Evolutionary conservation across 2,329 filamentous ascomycete species (phyloP), one percentile per base, ranked within the genome.

Genomic region (Aspergillus jensenii): DNA sequence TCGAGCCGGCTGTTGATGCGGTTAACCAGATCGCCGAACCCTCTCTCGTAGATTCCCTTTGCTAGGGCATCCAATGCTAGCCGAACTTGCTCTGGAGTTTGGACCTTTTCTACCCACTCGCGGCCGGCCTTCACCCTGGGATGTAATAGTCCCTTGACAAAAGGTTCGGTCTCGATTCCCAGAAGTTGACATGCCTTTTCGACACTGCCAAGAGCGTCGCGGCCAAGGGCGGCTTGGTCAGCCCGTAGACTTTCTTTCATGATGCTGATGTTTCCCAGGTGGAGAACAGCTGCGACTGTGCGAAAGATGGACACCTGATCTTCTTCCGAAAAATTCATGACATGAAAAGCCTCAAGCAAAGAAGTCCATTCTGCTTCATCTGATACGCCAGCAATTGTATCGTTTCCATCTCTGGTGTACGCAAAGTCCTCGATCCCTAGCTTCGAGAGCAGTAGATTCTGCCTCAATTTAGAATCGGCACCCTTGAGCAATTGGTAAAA

Each of bases 21-120:
- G 49, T 85, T 86, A 3, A 99, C 96, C 3, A 99, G 84, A 65
- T 97, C 90, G 27, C 95, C 93, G 68, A 99, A 99, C 0, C 90
- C 90, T 59, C 96, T 90, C 74, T 99, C 95, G 72, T 99, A 99
- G 65, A 99, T 96, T 76, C 95, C 95, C 76, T 99, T 99, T 7
- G 95, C 87, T 15, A 99, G 82, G 15, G 95, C 93, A 75, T 98
- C 92, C 45, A 99, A 85, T 3, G 90, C 85, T 9, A 97, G 86
- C 23, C 91, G 89, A 45, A 97, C 96, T 73, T 99, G 95, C 64
- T 99, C 96, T 0, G 95, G 93, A 1, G 93, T 98, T 72, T 99
- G 95, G 1, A 96, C 93, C 74, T 98, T 99, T 71, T 98, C 93
- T 2, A 99, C 95, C 95, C 93, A 98, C 77, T 99, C 95, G 52